Percentiles rank a stretch among this genome's conserved stretches.
Conservation (phyloP, 2,329 filamentous ascomycete genomes). For the Fusarium protoensiforme region DNA sequence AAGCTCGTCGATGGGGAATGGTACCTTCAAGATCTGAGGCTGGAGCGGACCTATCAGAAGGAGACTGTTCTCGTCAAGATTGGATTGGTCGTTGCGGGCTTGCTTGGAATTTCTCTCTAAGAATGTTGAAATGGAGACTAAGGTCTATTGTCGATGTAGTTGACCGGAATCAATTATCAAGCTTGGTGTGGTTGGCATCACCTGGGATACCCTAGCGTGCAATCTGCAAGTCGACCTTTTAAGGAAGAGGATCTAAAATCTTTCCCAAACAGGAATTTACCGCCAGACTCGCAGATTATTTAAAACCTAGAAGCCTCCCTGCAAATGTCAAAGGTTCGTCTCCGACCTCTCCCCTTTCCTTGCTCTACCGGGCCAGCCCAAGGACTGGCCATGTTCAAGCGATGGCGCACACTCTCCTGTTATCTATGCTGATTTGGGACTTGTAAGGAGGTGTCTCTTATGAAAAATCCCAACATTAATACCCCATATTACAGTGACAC, state of each 20-base stretch:
- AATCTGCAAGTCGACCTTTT: neutral
- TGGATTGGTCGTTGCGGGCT: neutral
- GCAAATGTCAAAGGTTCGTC: neutral
- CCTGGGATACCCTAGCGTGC: neutral
- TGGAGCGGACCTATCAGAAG: slow-evolving; percentile 39
- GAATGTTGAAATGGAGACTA: neutral
- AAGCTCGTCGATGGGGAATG: slow-evolving; percentile 36
- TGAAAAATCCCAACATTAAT: neutral
- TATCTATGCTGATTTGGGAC: neutral
- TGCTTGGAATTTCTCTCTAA: neutral
- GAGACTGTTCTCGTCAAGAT: slow-evolving; percentile 16
- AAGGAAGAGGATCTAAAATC: too few relatives aligned
- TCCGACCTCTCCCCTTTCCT: neutral
- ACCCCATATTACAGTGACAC: neutral
- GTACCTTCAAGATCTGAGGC: slow-evolving; percentile 34
- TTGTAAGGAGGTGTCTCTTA: neutral
- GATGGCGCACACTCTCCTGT: neutral
- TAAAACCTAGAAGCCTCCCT: neutral
- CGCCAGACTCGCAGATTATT: neutral
- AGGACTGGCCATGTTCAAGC: neutral
- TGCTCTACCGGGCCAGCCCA: neutral
- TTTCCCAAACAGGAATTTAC: neutral
- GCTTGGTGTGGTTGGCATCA: neutral
- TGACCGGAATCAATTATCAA: neutral
- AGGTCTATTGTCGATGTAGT: neutral